Evolutionary conservation across 2,329 filamentous ascomycete genomes (phyloP).

Genomic region (Neospermospora avenae): DNA sequence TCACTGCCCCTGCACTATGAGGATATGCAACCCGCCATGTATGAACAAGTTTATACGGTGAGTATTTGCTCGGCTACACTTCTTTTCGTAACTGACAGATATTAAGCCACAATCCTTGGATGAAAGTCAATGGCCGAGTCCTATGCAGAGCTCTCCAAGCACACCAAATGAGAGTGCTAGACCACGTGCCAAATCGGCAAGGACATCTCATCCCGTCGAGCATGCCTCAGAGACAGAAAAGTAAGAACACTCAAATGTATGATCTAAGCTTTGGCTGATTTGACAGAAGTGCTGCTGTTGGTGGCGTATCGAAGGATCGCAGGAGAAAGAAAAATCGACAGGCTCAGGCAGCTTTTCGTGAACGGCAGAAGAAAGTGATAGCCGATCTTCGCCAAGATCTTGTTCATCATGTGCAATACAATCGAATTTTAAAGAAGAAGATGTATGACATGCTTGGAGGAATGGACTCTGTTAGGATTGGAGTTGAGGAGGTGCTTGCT

Average conservation of each 20-base stretch:
- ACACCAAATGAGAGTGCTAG: not conserved
- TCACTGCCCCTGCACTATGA: not conserved
- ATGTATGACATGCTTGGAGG: not conserved
- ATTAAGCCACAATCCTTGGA: not conserved
- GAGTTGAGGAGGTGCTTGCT: not conserved
- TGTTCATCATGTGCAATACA: not conserved
- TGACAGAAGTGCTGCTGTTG: not conserved
- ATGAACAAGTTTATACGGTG: not conserved
- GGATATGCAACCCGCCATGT: not conserved
- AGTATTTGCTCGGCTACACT: not conserved
- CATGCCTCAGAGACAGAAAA: not conserved
- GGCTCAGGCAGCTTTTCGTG: constrained; percentile 3
- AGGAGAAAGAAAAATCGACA: constrained; percentile 1
- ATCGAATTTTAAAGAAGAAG: not conserved
- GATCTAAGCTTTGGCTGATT: not conserved
- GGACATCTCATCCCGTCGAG: constrained; percentile 1
- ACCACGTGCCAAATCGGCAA: not conserved
- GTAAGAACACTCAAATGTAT: not conserved
- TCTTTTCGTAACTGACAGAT: not conserved
- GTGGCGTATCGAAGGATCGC: not conserved
- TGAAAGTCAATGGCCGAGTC: not conserved
- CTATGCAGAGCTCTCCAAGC: not conserved
- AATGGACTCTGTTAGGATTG: not conserved
- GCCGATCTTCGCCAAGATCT: not conserved
- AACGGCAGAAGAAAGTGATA: constrained; percentile 3